Percentiles rank a stretch among this genome's conserved stretches.
Conservation (phyloP, 495 filamentous ascomycete genomes). For the Xylaria venustula region DNA sequence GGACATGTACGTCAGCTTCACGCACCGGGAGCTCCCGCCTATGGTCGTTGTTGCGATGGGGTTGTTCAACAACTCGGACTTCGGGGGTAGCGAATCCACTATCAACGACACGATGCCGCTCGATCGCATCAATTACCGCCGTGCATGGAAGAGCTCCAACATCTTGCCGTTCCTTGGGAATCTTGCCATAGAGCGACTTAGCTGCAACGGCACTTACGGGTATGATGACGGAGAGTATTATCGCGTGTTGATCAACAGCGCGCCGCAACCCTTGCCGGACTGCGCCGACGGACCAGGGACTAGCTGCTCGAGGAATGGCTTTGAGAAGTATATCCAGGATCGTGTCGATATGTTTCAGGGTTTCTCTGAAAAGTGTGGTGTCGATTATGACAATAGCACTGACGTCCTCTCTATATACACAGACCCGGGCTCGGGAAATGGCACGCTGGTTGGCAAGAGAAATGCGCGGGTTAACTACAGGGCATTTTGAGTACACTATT, state of each 20-base stretch:
- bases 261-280: conserved; percentile 33
- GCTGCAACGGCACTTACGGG: conserved; percentile 35
- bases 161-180: conserved; percentile 46
- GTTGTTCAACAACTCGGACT: conserved; percentile 50
- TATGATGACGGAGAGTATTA: conserved; percentile 39
- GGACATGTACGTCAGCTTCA: conserved; percentile 50
- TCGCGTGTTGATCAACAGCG: conserved; percentile 35
- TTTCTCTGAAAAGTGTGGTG: conserved; percentile 33
- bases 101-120: conserved; percentile 51
- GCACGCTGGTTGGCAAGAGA: conserved; percentile 36
- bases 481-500: neutral
- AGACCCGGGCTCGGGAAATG: conserved; percentile 30
- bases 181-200: conserved; percentile 41
- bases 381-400: conserved; percentile 32
- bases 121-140: conserved; percentile 42
- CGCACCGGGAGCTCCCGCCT: conserved; percentile 49
- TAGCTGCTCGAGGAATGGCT: conserved; percentile 30
- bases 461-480: neutral
- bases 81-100: conserved; percentile 33
- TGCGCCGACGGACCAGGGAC: conserved; percentile 38
- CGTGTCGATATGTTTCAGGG: conserved; percentile 32
- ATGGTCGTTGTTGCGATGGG: conserved; percentile 49
- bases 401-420: conserved; percentile 36
- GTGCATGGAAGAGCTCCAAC: conserved; percentile 46
- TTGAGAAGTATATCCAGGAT: conserved; percentile 30